Percentiles rank a stretch among this genome's conserved stretches.
These are phyloP conservation scores for Plenodomus biglobosus DNA, from an alignment of 2,329 filamentous ascomycete genomes.

Conservation along the genomic window DNA sequence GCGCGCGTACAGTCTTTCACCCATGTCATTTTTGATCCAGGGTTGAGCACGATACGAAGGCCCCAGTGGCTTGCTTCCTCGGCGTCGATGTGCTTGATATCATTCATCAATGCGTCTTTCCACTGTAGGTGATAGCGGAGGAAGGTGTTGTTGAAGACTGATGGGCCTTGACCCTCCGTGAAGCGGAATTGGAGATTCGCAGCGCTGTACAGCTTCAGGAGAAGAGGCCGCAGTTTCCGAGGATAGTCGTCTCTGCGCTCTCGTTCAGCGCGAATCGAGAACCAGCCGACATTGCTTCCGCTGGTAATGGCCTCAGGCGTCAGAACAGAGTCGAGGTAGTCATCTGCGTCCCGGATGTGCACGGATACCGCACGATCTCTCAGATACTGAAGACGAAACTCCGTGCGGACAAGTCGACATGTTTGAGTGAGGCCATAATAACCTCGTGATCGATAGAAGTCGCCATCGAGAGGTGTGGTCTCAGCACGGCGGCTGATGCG, in stretches of 20 bases:
- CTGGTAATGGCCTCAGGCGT: constrained; percentile 5
- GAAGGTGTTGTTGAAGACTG: constrained; percentile 12
- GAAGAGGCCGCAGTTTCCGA: constrained; percentile 8
- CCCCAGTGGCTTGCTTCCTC: constrained; percentile 11
- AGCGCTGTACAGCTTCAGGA: constrained; percentile 6
- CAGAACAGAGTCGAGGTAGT: constrained; percentile 8
- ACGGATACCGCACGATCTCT: constrained; percentile 10
- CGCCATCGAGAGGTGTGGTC: constrained; percentile 5
- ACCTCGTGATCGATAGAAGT: constrained; percentile 6
- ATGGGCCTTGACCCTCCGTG: constrained; percentile 4
- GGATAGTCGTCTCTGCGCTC: constrained; percentile 12
- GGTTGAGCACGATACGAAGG: constrained; percentile 7
- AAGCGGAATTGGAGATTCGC: constrained; percentile 11
- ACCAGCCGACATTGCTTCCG: constrained; percentile 5
- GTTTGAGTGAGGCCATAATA: constrained; percentile 12
- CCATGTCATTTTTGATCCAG: constrained; percentile 5
- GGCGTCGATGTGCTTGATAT: constrained; percentile 12
- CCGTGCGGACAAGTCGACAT: constrained; percentile 9
- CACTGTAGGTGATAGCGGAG: constrained; percentile 8
- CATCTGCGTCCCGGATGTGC: constrained; percentile 12
- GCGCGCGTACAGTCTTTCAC: constrained; percentile 10
- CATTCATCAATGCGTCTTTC: constrained; percentile 5
- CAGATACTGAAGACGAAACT: constrained; percentile 9
- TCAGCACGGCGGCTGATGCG: constrained; percentile 7
- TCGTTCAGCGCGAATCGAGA: constrained; percentile 11